Percentiles rank a stretch among this genome's conserved stretches.
Conservation (phyloP, 805 yeast genomes). For the Saccharomycopsis oosterbeekiorum region DNA sequence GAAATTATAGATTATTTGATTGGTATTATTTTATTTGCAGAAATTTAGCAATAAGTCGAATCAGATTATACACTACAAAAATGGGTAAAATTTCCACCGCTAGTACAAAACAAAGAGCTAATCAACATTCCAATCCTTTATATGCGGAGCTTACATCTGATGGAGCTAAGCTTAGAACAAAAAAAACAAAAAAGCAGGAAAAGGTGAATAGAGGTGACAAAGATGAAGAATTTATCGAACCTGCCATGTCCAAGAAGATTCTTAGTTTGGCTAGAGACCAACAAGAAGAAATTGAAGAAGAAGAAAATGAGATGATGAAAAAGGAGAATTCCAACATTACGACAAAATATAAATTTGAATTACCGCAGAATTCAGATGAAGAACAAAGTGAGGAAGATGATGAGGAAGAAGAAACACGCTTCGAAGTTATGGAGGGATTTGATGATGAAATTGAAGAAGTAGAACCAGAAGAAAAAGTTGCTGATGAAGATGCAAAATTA, state of each 20-base stretch:
- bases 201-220: conserved; percentile 25
- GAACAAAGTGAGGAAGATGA: conserved; percentile 45
- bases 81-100: conserved; percentile 62
- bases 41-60: background rate
- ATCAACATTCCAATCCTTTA: conserved; percentile 70
- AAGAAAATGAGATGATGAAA: conserved; percentile 31
- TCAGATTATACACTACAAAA: background rate
- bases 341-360: conserved; percentile 20
- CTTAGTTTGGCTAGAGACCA: conserved; percentile 85
- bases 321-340: conserved; percentile 24
- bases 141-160: conserved; percentile 68
- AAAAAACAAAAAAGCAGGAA: conserved; percentile 21
- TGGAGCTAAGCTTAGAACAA: conserved; percentile 56
- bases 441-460: conserved; percentile 43
- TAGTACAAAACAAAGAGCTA: conserved; percentile 36
- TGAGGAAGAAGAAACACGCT: conserved; percentile 29
- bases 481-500: conserved; percentile 74
- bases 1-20: background rate
- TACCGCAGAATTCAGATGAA: conserved; percentile 31
- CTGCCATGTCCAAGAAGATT: conserved; percentile 74
- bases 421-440: conserved; percentile 38
- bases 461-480: conserved; percentile 55
- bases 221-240: conserved; percentile 64
- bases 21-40: background rate
- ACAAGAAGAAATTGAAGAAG: conserved; percentile 79